Evolutionary conservation across 768 basidiomycete genomes (phyloP), one percentile per base, ranked within the genome.

Genomic region (Russula sp.): DNA sequence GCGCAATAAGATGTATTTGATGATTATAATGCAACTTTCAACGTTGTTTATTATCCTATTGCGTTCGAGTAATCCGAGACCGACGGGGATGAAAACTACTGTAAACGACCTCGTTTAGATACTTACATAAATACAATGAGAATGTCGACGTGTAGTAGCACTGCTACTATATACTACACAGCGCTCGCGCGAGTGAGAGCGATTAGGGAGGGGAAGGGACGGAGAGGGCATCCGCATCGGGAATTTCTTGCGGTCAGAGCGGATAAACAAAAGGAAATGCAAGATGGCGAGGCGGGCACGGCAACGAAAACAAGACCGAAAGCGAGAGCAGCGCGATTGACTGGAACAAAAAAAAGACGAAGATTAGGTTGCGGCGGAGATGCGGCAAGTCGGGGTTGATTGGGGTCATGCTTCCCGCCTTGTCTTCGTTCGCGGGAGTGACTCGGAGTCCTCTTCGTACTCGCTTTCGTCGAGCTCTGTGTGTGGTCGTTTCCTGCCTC

Each of bases 41-140:
- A 35, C 27, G 11, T 42, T 20, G 8, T 50, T 10, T 57, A 57
- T n/a, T 52, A 62, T 62, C 27, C 44, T 52, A 47, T 57, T 32
- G n/a, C 49, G 11, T 57, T 45, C 49, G 14, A 44, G 35, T 34
- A 47, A 52, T 52, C 35, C 44, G 35, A 53, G 35, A 32, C n/a
- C n/a, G 39, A 51, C 45, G 27, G 16, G 52, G 20, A 16, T 42
- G 11, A 27, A 48, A 54, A 39, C 22, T 57, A 40, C 22, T 20
- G 55, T 52, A 51, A 53, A 35, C 14, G 37, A 52, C 35, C 39
- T 57, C 22, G 6, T 55, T 57, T 54, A 40, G 58, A 63, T 63
- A 63, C 39, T 47, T 48, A 54, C 37, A 8, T 54, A 51, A 59
- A 54, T 63, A 55, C 57, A 63, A 49, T 55, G 51, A 40, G 57